phyloP scores from a whole-genome alignment of 2,329 filamentous ascomycete genomes.

The Plectosphaerella sp. region DNA sequence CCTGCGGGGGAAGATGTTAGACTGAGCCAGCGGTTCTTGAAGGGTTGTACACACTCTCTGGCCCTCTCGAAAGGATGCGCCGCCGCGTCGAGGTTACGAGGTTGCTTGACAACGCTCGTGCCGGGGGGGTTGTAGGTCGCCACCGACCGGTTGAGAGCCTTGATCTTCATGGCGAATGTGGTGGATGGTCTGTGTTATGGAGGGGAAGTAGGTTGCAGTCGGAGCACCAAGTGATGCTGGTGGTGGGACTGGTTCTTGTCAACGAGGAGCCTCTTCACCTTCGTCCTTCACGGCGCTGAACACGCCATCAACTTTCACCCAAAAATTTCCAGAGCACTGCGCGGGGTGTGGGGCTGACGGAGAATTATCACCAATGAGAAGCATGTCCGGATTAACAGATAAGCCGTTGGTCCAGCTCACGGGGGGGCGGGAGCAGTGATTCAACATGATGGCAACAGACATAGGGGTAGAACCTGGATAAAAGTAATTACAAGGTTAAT shows the following conservation, averaged over 20 bases:
- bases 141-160: slow-evolving; percentile 62
- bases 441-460: too few relatives aligned
- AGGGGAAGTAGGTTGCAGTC: neutral
- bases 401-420: too few relatives aligned
- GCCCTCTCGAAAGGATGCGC: slow-evolving; percentile 89
- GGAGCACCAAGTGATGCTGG: neutral
- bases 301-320: slow-evolving; percentile 1
- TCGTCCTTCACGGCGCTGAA: neutral
- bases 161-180: slow-evolving; percentile 46
- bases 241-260: neutral
- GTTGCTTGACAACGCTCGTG: slow-evolving; percentile 59
- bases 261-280: too few relatives aligned
- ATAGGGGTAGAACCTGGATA: neutral
- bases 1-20: slow-evolving; percentile 1
- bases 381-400: slow-evolving; percentile 2
- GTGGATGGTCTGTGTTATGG: neutral
- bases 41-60: slow-evolving; percentile 65
- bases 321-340: slow-evolving; percentile 11
- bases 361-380: slow-evolving; percentile 8
- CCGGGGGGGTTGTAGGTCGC: slow-evolving; percentile 63
- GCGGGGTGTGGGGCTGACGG: slow-evolving; percentile 10
- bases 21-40: neutral
- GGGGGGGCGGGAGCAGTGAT: too few relatives aligned
- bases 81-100: slow-evolving; percentile 74
- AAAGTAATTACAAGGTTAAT: neutral